Base-by-base conservation (phyloP, 1,284 basidiomycete species). In the Porogramme epimiltina region DNA sequence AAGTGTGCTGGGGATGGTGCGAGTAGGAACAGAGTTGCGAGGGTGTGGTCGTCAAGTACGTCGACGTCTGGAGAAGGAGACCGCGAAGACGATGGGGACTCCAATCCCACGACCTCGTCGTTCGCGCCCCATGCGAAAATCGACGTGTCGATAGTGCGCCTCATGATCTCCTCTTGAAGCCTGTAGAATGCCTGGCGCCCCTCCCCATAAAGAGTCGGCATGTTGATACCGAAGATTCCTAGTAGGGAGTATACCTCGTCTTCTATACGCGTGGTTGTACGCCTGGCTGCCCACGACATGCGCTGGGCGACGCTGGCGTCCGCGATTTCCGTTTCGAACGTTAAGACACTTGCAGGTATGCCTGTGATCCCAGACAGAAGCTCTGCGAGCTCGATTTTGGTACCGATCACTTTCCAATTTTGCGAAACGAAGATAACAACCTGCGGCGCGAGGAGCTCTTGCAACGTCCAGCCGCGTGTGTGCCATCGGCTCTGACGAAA, bases 401-500 rank as follows among this genome's bases (percentile, higher is more conserved):
- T n/a, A 15, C 42, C 42, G 4, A 53, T 6, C 0, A 18, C 22
- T 16, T 46, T 4, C 55, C 55, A 56, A 16, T 47, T 43, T 2
- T 19, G 28, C 3, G 48, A 50, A 11, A 53, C 24, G 51, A 56
- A 56, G 20, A 56, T 13, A 23, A 56, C 45, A 15, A 39, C 18
- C 18, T 28, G 16, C 10, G 55, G 51, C 11, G 55, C 55, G 10
- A 56, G 25, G 11, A 56, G 48, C 24, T 52, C 55, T 45, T 52
- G 55, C 23, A 56, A 36, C 18, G 54, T 56, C 54, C 50, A 52
- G 10, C 51, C 55, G 10, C 55, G 55, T 10, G 41, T 33, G 46
- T 52, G 51, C 51, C 51, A 56, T 22, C 38, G 24, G 22, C 51
- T 53, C 16, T 22, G 15, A 25, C 51, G 18, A 42, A 56, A 53